phyloP scores from a whole-genome alignment of 225 moss, liverwort and hornwort genomes.

The Asterella californica region DNA sequence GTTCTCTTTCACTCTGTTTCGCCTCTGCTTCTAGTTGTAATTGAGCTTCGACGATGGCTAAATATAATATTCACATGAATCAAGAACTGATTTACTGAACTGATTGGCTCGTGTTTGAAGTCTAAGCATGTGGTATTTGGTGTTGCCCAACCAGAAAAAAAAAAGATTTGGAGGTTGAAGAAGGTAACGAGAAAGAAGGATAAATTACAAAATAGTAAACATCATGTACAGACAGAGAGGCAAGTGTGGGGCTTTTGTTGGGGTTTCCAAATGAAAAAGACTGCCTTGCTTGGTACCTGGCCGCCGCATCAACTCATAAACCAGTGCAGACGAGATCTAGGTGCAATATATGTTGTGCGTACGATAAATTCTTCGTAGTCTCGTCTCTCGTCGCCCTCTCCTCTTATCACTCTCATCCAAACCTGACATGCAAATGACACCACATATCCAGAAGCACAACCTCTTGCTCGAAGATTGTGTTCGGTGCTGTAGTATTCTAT shows the following conservation, averaged over 20 bases:
- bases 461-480: not conserved
- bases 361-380: not conserved
- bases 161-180: not conserved
- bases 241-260: no score
- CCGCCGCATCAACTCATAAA: not conserved
- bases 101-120: not conserved
- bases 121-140: not conserved
- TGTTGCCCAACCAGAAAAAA: no score
- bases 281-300: not conserved
- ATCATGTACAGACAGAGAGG: no score
- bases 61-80: not conserved
- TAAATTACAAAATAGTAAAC: no score
- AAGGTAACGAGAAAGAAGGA: not conserved
- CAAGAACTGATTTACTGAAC: not conserved
- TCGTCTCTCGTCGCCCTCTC: not conserved
- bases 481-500: not conserved
- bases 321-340: not conserved
- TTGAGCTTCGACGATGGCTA: not conserved
- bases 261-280: not conserved
- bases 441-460: slow-evolving; percentile 9
- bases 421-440: slow-evolving; percentile 11
- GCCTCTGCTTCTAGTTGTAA: not conserved
- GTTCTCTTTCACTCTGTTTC: no score
- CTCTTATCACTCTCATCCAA: not conserved
- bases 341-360: not conserved